Evolutionary conservation across 1,284 basidiomycete species (phyloP), one percentile per base, ranked within the genome.

Genomic region (Tilletia walkeri): DNA sequence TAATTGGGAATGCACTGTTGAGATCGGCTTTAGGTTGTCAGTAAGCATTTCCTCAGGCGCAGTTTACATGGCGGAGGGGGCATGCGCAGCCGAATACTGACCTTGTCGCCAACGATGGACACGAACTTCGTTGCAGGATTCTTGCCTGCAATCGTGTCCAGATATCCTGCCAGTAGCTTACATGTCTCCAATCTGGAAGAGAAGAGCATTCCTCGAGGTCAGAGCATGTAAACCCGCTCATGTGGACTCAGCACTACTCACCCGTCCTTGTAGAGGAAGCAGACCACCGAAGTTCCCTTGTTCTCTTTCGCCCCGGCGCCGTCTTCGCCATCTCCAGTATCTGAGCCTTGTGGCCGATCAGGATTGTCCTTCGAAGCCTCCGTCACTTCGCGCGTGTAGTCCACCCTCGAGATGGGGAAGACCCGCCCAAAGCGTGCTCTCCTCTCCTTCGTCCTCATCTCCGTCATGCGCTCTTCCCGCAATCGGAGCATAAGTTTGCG

Each of bases 121-220:
- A 98, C 92, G 79, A 99, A 98, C 85, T 98, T 98, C 9, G 94
- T 93, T 36, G 90, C 89, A 2, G 94, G 92, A 84, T 97, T 91
- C 68, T 90, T 89, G 38, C 87, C 86, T 0, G 95, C 94, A 2
- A 98, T 86, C 0, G 87, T 87, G 18, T 88, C 87, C 45, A 99
- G 85, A 69, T 94, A 91, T 45, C 88, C 86, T 63, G 88, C 88
- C 9, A 94, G 86, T 63, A 90, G 89, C 71, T 93, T 90, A 70
- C 92, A 95, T 45, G 67, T 75, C 34, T 80, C 80, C 54, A 83
- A 76, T 10, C 78, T 75, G 14, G 69, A 3, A 54, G 41, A n/a
- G 5, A 14, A 48, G 36, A 39, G 20, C 7, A 56, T 10, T 34
- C 9, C 6, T 63, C 3, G 41, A 45, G 41, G 34, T 63, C 34